phyloP scores from a whole-genome alignment of 768 basidiomycete species.

The Phaeotremella fagi region DNA sequence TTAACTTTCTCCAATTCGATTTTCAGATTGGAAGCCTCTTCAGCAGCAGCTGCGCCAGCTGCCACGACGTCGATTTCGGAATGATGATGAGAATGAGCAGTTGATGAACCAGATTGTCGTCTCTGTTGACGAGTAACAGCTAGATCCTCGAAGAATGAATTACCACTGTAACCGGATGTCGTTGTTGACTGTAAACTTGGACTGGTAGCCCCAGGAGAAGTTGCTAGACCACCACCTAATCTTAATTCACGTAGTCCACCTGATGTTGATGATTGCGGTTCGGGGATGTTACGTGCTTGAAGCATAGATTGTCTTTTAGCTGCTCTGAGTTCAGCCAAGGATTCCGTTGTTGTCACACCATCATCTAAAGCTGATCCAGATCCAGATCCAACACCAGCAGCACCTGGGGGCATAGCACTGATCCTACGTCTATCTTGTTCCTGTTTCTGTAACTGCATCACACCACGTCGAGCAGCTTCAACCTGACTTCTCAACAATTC shows the following conservation, averaged over 20 bases:
- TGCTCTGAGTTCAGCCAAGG: slow-evolving; percentile 1
- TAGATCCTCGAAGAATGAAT: neutral
- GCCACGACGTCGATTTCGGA: neutral
- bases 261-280: slow-evolving; percentile 1
- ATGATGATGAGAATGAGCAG: neutral
- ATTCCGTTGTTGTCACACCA: slow-evolving; percentile 13
- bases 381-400: slow-evolving; percentile 4
- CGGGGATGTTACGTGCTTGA: no score
- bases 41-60: neutral
- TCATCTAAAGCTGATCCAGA: no score
- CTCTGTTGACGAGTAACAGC: neutral
- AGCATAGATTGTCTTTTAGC: slow-evolving; percentile 32
- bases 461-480: slow-evolving; percentile 42
- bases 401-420: slow-evolving; percentile 8
- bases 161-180: no score
- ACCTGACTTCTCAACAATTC: slow-evolving; percentile 40
- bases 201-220: slow-evolving; percentile 6
- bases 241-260: slow-evolving; percentile 40
- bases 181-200: no score
- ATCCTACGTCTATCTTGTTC: slow-evolving; percentile 38
- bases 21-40: slow-evolving; percentile 49
- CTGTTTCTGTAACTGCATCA: slow-evolving; percentile 42
- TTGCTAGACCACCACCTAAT: slow-evolving; percentile 13
- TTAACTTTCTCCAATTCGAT: slow-evolving; percentile 59
- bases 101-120: neutral